Conservation (phyloP, 768 basidiomycete species). For the Lepiota venenata region DNA sequence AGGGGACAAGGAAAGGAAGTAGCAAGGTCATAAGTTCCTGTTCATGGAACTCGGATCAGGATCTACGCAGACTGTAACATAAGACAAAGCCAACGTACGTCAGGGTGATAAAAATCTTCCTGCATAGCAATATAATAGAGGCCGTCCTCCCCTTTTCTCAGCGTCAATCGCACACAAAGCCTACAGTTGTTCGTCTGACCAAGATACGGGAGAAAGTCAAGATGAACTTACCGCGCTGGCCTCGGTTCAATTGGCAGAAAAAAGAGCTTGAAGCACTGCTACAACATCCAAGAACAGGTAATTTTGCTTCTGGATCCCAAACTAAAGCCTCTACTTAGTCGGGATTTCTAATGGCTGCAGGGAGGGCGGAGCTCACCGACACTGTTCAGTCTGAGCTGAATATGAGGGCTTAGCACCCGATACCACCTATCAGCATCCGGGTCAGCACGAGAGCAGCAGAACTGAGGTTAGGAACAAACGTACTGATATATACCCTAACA, state of each 20-base stretch:
- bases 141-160: slow-evolving; percentile 36
- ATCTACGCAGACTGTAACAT: neutral
- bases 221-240: slow-evolving; percentile 38
- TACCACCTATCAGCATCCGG: slow-evolving; percentile 45
- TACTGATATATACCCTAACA: slow-evolving; percentile 61
- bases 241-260: slow-evolving; percentile 41
- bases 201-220: neutral
- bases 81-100: slow-evolving; percentile 28
- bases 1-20: slow-evolving; percentile 37
- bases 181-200: slow-evolving; percentile 22
- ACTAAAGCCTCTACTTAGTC: slow-evolving; percentile 27
- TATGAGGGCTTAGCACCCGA: slow-evolving; percentile 54
- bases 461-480: slow-evolving; percentile 14
- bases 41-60: neutral
- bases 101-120: slow-evolving; percentile 59
- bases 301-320: slow-evolving; percentile 39
- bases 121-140: slow-evolving; percentile 47
- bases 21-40: slow-evolving; percentile 43
- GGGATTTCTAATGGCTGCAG: neutral
- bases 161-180: slow-evolving; percentile 46
- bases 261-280: slow-evolving; percentile 53
- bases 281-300: slow-evolving; percentile 48
- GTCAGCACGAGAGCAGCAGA: neutral
- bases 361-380: slow-evolving; percentile 35
- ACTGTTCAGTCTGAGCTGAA: slow-evolving; percentile 35